phyloP scores from a whole-genome alignment of 2,329 filamentous ascomycete species.

The Mycosphaerella sp. region DNA sequence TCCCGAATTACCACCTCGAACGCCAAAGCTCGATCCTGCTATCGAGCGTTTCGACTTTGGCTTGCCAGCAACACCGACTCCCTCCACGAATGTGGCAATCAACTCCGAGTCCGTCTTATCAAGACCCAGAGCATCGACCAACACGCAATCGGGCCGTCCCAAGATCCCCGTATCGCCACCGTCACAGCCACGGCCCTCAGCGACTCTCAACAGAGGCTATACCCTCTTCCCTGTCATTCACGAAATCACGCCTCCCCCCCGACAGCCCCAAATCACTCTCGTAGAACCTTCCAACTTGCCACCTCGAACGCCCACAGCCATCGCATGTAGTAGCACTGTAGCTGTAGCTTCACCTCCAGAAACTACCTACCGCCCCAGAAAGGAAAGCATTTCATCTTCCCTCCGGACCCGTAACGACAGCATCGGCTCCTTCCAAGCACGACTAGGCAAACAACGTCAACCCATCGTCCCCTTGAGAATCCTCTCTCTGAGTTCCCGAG shows the following conservation, averaged over 20 bases:
- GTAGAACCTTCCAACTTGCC: constrained; percentile 1
- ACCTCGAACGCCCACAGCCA: not conserved
- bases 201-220: constrained; percentile 21
- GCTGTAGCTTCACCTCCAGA: constrained; percentile 14
- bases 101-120: not conserved
- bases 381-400: constrained; percentile 26
- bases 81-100: not conserved
- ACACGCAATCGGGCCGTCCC: constrained; percentile 9
- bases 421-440: constrained; percentile 20
- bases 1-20: constrained; percentile 19
- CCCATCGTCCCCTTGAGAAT: constrained; percentile 23
- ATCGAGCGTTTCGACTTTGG: constrained; percentile 31
- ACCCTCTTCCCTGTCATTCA: constrained; percentile 28
- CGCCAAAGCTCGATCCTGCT: constrained; percentile 23
- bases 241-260: constrained; percentile 20
- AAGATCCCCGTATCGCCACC: constrained; percentile 18
- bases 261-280: constrained; percentile 6
- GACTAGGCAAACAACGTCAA: constrained; percentile 7
- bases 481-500: constrained; percentile 20
- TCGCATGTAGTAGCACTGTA: not conserved
- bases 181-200: constrained; percentile 5
- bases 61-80: constrained; percentile 18
- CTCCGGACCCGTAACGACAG: constrained; percentile 27
- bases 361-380: constrained; percentile 25
- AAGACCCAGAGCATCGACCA: not conserved